Base-by-base conservation (phyloP, 2,329 filamentous ascomycete genomes). In the Aspergillus phoenicis region DNA sequence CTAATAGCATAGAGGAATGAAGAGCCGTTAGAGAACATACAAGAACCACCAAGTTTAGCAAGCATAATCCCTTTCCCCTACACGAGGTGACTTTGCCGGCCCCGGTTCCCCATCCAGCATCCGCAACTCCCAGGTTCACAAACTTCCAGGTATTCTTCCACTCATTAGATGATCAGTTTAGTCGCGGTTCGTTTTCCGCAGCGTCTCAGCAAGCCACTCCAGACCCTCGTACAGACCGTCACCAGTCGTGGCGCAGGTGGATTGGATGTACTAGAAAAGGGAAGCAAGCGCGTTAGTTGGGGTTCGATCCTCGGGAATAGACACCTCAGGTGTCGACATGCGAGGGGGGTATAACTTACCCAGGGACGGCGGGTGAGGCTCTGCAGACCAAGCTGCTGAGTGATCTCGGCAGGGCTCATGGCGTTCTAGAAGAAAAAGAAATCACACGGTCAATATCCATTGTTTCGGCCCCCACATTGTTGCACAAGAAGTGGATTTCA, bases 331-430 rank as follows among this genome's bases (percentile, higher is more conserved):
- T 20, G 48, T 30, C 30, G 4, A 49, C n/a, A 3, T 68, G 11
- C 33, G 33, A 36, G 56, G 38, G 58, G 69, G 70, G n/a, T 57
- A 36, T 48, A 66, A 84, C 93, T 80, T 93, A 99, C 95, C 95
- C 95, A 99, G 76, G 92, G 91, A 81, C 95, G 93, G 85, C 97
- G 92, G 87, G 93, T 92, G 87, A 99, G 86, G 84, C 91, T 96
- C 89, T 98, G 94, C 76, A 99, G 93, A 78, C 95, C 95, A 81
- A 99, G 92, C 89, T 98, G 97, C 85, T 99, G 94, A 81, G 95
- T 99, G 82, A 99, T 98, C 85, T 99, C 95, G 77, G 95, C 94
- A 76, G 95, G 94, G 83, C 96, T 97, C 95, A 98, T 98, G 82
- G 95, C 95, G 79, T 98, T 98, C 93, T 97, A 63, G 61, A 60